These are phyloP conservation scores for Pseudogymnoascus pannorum DNA, from an alignment of 2,329 filamentous ascomycete genomes.

Conservation along the genomic window DNA sequence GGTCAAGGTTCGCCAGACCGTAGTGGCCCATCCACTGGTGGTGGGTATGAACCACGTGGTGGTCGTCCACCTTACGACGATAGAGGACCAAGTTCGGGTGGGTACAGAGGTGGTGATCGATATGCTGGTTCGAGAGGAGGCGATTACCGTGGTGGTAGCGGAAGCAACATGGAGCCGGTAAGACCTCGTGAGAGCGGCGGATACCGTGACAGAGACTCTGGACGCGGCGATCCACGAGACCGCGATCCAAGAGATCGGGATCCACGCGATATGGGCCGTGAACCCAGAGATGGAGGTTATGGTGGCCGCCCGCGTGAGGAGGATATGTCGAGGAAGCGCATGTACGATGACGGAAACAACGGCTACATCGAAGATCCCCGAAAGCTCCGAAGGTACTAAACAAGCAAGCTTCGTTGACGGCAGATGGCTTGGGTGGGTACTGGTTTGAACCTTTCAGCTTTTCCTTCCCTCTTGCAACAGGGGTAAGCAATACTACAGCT, in stretches of 20 bases:
- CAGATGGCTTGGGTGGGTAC: conserved; percentile 38
- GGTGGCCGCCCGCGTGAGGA: conserved; percentile 39
- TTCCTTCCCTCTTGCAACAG: conserved; percentile 31
- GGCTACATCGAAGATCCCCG: conserved; percentile 70
- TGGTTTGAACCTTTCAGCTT: conserved; percentile 33
- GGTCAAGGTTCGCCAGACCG: conserved; percentile 28
- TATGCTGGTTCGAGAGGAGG: conserved; percentile 33
- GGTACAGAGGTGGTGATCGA: conserved; percentile 38
- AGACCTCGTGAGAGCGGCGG: conserved; percentile 51
- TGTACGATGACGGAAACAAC: conserved; percentile 73
- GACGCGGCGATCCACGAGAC: conserved; percentile 47
- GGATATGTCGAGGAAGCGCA: conserved; percentile 39
- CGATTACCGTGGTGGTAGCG: conserved; percentile 31
- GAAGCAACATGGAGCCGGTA: conserved; percentile 80
- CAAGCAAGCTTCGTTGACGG: conserved; percentile 30
- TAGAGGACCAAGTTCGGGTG: conserved; percentile 42
- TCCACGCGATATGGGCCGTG: conserved; percentile 37
- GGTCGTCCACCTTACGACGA: conserved; percentile 55
- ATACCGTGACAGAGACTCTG: conserved; percentile 34
- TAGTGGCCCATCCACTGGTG: conserved; percentile 28
- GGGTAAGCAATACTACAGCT: conserved; percentile 31
- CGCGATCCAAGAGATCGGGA: conserved; percentile 43
- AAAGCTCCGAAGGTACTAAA: conserved; percentile 58
- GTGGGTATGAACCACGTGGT: conserved; percentile 47
- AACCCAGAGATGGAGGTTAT: conserved; percentile 52